Evolutionary conservation across 2,329 filamentous ascomycete species (phyloP), one percentile per base, ranked within the genome.

Genomic region (Ophidiomyces ophidiicola): DNA sequence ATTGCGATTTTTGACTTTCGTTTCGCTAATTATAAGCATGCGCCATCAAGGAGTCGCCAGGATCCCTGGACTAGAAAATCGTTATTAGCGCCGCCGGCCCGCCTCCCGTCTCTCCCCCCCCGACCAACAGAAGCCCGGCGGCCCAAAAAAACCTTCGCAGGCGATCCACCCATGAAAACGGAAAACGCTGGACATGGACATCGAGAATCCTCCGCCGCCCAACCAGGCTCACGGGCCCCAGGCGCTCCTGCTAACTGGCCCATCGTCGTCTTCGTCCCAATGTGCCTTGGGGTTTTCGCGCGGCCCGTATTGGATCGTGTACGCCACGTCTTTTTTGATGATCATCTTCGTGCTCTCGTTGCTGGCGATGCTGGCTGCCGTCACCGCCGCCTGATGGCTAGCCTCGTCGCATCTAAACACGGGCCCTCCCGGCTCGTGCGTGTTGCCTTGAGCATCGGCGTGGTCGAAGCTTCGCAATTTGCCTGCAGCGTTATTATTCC

Each of bases 301-400:
- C 35, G 35, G 35, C 8, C 35, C 36, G 29, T 43, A 43, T 25
- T 43, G 41, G 19, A 41, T 37, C 14, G 31, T 32, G 21, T 44
- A 44, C 12, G 34, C 32, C 26, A 41, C 24, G 30, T 44, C 32
- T 15, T 41, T 44, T 24, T 41, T 41, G 25, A 44, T 44, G 15
- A 44, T 38, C 32, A 44, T 42, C 23, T 38, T 44, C 4, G 42
- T 28, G 18, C 39, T 37, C 20, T 37, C 33, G 28, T 31, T 30
- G 14, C 39, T 41, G 6, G 32, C 36, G 7, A 32, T 33, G 36
- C 36, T 39, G 4, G 26, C 18, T 6, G 26, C 36, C 12, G 32
- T 20, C 12, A 32, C 15, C 1, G 21, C 15, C 10, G 17, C 35
- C n/a, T 30, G 35, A 24, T 24, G 23, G n/a, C 11, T 17, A 10